phyloP scores from a whole-genome alignment of 352 stramenopile genomes.

The Globisporangium uncinulatum region DNA sequence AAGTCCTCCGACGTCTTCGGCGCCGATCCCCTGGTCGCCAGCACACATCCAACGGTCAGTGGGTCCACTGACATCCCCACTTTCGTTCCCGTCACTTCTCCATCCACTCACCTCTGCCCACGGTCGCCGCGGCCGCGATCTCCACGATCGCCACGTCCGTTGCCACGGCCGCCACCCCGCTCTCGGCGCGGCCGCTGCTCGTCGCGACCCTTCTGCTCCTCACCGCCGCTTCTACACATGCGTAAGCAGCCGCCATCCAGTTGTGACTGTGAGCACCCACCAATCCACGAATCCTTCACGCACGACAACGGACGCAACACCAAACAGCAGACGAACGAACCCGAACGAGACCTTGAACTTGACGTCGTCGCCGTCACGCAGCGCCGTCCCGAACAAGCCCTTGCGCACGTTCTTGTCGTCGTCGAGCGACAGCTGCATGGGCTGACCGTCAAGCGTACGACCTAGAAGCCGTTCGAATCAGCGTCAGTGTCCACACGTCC shows the following conservation, averaged over 20 bases:
- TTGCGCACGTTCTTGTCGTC: constrained; percentile 67
- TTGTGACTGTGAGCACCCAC: too few relatives aligned
- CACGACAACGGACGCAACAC: not conserved
- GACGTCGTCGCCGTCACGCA: constrained; percentile 57
- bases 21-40: constrained; percentile 28
- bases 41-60: constrained; percentile 2
- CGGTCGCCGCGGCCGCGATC: constrained; percentile 31
- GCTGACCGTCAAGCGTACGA: constrained; percentile 64
- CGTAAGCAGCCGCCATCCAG: not conserved
- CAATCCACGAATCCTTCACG: too few relatives aligned
- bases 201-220: too few relatives aligned
- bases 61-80: constrained; percentile 9
- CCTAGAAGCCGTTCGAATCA: constrained; percentile 19
- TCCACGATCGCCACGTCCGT: constrained; percentile 19
- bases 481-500: not conserved
- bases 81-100: constrained; percentile 1
- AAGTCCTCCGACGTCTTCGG: constrained; percentile 55
- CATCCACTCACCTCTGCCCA: constrained; percentile 4
- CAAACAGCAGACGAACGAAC: constrained; percentile 19
- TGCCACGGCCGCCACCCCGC: constrained; percentile 20
- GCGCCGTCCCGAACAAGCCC: constrained; percentile 70
- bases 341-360: constrained; percentile 82
- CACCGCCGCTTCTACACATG: not conserved
- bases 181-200: too few relatives aligned
- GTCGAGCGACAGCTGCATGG: constrained; percentile 73